These are phyloP conservation scores for Daedaleopsis sinensis DNA, from an alignment of 768 basidiomycete species.

Conservation along the genomic window DNA sequence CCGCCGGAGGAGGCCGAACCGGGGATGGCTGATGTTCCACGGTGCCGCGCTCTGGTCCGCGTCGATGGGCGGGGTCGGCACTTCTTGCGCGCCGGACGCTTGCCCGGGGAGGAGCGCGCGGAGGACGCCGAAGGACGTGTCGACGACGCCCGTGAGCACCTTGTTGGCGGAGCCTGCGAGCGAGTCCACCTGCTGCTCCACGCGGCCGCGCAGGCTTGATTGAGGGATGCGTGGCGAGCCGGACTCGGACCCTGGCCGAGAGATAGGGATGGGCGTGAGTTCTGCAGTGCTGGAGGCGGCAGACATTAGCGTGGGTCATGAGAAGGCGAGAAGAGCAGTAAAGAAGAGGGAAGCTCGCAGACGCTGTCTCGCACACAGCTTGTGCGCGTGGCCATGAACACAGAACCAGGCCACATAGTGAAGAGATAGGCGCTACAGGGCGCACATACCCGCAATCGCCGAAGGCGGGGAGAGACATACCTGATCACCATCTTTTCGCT, in stretches of 20 bases:
- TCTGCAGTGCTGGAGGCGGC: constrained; percentile 61
- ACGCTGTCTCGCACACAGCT: not conserved
- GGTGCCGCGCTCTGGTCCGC: constrained; percentile 36
- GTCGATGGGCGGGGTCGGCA: constrained; percentile 27
- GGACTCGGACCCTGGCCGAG: constrained; percentile 52
- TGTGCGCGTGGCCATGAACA: constrained; percentile 1
- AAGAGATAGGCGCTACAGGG: constrained; percentile 4
- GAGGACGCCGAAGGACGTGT: constrained; percentile 87
- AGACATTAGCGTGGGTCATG: constrained; percentile 1
- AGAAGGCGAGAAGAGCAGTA: not conserved
- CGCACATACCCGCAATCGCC: not conserved
- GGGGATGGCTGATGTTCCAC: constrained; percentile 50
- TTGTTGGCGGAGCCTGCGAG: constrained; percentile 83
- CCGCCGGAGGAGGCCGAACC: constrained; percentile 68
- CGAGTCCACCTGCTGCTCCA: constrained; percentile 79
- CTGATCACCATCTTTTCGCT: constrained; percentile 59
- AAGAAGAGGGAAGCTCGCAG: constrained; percentile 9
- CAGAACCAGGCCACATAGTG: not conserved
- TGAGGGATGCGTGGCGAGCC: constrained; percentile 46
- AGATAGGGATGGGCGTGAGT: constrained; percentile 78
- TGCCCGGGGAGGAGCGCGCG: constrained; percentile 68
- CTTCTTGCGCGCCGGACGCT: constrained; percentile 17
- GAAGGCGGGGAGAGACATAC: constrained; percentile 37
- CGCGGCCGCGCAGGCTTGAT: constrained; percentile 67
- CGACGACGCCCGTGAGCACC: constrained; percentile 82